Evolutionary conservation across 108 stramenopile species (phyloP).

Genomic region (Nitzschia inconspicua): DNA sequence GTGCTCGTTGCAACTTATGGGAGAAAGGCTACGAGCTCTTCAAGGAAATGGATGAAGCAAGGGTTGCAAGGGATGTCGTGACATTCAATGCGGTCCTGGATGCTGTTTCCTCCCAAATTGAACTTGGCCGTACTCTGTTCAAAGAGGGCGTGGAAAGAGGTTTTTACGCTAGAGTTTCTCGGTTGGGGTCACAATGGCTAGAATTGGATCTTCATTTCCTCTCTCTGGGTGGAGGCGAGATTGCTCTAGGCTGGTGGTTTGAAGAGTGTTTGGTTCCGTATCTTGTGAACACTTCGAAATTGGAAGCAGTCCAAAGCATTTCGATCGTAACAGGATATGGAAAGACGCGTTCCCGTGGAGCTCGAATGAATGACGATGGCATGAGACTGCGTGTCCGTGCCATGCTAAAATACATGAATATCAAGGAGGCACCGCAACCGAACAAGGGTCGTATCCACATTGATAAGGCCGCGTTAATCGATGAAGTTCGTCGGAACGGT

Average conservation of each 20-base stretch:
- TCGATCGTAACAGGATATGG: slow-evolving; percentile 91
- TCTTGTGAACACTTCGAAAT: slow-evolving; percentile 62
- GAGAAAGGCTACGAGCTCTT: slow-evolving; percentile 81
- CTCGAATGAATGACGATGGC: slow-evolving; percentile 73
- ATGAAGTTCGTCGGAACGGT: slow-evolving; percentile 59
- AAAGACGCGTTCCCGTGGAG: slow-evolving; percentile 73
- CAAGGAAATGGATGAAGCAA: slow-evolving; percentile 68
- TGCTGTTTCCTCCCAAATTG: slow-evolving; percentile 74
- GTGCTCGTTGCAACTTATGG: slow-evolving; percentile 81
- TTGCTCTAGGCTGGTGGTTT: slow-evolving; percentile 86
- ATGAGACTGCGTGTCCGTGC: slow-evolving; percentile 81
- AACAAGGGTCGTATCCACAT: slow-evolving; percentile 84
- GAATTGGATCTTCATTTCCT: slow-evolving; percentile 86
- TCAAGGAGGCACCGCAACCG: slow-evolving; percentile 64
- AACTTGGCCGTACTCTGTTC: slow-evolving; percentile 71
- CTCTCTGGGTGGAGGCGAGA: slow-evolving; percentile 82
- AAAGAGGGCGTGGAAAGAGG: slow-evolving; percentile 76
- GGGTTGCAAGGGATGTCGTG: slow-evolving; percentile 74
- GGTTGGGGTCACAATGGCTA: slow-evolving; percentile 80
- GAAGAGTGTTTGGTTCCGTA: slow-evolving; percentile 83
- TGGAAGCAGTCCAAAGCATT: slow-evolving; percentile 72
- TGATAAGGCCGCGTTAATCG: slow-evolving; percentile 57
- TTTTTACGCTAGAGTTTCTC: slow-evolving; percentile 80
- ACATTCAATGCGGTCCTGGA: slow-evolving; percentile 87
- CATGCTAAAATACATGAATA: slow-evolving; percentile 84